Conservation (phyloP, 2,329 filamentous ascomycete genomes). For the Pseudodiploospora longispora region DNA sequence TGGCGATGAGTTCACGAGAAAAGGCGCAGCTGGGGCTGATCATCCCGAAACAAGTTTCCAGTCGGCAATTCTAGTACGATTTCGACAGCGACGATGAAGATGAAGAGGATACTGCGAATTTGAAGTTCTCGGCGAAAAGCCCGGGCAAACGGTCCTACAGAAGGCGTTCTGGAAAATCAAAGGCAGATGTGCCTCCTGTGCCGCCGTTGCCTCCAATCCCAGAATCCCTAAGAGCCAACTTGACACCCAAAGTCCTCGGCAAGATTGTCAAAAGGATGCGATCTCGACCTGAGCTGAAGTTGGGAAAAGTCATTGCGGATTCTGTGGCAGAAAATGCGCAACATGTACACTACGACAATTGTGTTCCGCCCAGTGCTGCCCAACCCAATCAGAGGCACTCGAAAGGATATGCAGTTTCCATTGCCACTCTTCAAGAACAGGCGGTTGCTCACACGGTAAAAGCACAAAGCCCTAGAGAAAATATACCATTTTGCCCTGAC, state of each 20-base stretch:
- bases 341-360: too few relatives aligned
- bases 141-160: slow-evolving; percentile 2
- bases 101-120: neutral
- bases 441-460: too few relatives aligned
- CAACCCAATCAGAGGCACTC: too few relatives aligned
- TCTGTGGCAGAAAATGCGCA: neutral
- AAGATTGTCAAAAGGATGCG: slow-evolving; percentile 21
- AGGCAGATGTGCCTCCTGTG: slow-evolving; percentile 15
- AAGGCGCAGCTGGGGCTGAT: slow-evolving; percentile 26
- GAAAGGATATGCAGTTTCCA: too few relatives aligned
- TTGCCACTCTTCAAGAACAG: too few relatives aligned
- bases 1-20: slow-evolving; percentile 19
- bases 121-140: slow-evolving; percentile 3
- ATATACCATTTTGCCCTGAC: too few relatives aligned
- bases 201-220: slow-evolving; percentile 25
- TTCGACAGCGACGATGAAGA: slow-evolving; percentile 23
- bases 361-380: too few relatives aligned
- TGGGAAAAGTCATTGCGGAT: neutral
- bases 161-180: slow-evolving; percentile 6
- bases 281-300: slow-evolving; percentile 13
- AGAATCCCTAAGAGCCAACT: slow-evolving; percentile 16
- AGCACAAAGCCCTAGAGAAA: too few relatives aligned
- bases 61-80: slow-evolving; percentile 29
- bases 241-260: slow-evolving; percentile 17
- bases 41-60: slow-evolving; percentile 23